Base-by-base conservation (phyloP, 495 filamentous ascomycete genomes). In the Cercophora samala region DNA sequence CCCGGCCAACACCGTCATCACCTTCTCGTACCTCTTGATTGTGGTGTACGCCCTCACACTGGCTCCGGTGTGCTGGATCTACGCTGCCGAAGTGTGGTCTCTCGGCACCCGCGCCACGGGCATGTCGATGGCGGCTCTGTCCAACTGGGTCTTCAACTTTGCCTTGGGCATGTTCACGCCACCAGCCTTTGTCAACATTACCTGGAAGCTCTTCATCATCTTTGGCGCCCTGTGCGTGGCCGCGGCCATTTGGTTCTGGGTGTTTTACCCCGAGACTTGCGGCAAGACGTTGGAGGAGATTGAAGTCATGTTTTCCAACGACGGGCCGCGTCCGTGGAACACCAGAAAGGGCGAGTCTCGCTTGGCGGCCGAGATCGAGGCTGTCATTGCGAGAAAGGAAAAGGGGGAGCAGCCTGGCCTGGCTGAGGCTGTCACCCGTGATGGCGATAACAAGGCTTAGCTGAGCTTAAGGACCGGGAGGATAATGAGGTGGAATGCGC, bases 101-200 rank as follows among this genome's bases (percentile, higher is more conserved):
- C 81, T 92, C 11, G 89, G 90, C 71, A 91, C 88, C 18, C 86
- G 90, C 19, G 90, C 89, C 17, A 88, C 85, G 37, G 90, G 89
- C 17, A 90, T 91, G 80, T 85, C 83, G 22, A 78, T 91, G 23
- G 85, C 89, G 0, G 85, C 89, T 0, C 81, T 88, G 24, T 85
- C 85, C 3, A 92, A 93, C 76, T 91, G 89, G 89, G 81, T 90
- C 18, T 92, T 91, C 82, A 91, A 91, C 79, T 91, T 91, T 70
- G 89, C 88, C 0, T 75, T 92, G 4, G 89, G 86, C 4, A 82
- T 89, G 72, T 91, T 91, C 74, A 84, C 89, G 4, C 88, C 90
- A 1, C 88, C 89, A 0, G 88, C 84, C 0, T 90, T 93, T 75
- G 78, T 83, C 65, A 91, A 90, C 74, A 92, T 92, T 69, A 81